Conservation (phyloP, 2,329 filamentous ascomycete genomes). For the Pestalotiopsis sp. region DNA sequence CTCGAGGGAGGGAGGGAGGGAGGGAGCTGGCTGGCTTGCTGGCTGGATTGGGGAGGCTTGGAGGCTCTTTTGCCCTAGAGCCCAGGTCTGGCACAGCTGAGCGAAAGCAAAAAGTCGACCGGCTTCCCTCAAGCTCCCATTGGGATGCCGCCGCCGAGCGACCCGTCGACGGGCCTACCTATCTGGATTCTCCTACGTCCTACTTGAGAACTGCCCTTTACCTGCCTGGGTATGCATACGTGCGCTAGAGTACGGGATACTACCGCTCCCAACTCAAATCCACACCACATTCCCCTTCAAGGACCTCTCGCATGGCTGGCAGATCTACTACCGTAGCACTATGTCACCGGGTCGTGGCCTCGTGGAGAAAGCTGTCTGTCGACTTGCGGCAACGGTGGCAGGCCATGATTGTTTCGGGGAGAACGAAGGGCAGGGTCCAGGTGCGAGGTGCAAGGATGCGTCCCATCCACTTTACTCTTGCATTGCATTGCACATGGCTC, state of each 20-base stretch:
- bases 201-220: neutral
- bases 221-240: neutral
- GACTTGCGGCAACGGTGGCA: neutral
- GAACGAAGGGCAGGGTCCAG: conserved; percentile 1
- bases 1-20: neutral
- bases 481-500: conserved; percentile 5
- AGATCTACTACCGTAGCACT: neutral
- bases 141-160: neutral
- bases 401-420: neutral
- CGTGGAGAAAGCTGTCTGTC: neutral
- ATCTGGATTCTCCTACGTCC: neutral
- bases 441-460: conserved; percentile 3
- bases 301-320: neutral
- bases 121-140: neutral
- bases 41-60: neutral
- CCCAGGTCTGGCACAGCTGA: neutral
- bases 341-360: neutral
- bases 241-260: neutral
- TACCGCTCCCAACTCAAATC: neutral
- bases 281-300: neutral
- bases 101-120: neutral
- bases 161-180: neutral
- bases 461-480: neutral
- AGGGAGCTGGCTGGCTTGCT: neutral
- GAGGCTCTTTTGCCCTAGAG: neutral